Evolutionary conservation across 495 filamentous ascomycete genomes (phyloP), one percentile per base, ranked within the genome.

Genomic region (Clavariopsis aquatica): DNA sequence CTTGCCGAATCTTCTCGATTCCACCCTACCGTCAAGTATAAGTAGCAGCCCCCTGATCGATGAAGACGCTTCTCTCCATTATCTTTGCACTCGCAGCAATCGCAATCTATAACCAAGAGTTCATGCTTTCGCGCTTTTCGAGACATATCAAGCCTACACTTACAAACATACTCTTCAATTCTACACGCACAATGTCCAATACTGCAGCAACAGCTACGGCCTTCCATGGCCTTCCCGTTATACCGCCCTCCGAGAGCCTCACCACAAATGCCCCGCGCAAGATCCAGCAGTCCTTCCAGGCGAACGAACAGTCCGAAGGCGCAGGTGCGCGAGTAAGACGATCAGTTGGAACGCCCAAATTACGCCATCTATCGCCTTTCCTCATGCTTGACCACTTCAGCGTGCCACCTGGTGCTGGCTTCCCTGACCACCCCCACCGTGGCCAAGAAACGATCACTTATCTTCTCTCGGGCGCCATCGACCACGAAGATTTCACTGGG

Each of bases 331-430:
- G 88, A 46, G 93, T 98, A 1, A 85, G 93, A 41, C 87, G 93
- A 64, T 92, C 89, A 28, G 91, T 98, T 72, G 93, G 93, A 53
- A 95, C 90, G 2, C 81, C 89, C 6, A 83, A 89, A 64, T 82
- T 97, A 3, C 84, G 88, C 71, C 91, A 96, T 78, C 89, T 98
- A 79, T 88, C 85, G 20, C 93, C 93, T 12, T 98, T 98, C 80
- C 83, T 98, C 15, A 96, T 98, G 93, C 89, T 97, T 24, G 93
- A 98, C 75, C 91, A 97, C 78, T 96, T 96, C 81, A 84, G 81
- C 46, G 85, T 92, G 69, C 82, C 84, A 28, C 86, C 87, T 19
- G 90, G 89, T 49, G 89, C 93, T 22, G 93, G 93, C 5, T 96
- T 96, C 75, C 91, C 91, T 0, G 91, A 96, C 75, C 91, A 96